These are phyloP conservation scores for Pelargonium citronellum DNA, from an alignment of 441 rosid species.

Conservation along the genomic window DNA sequence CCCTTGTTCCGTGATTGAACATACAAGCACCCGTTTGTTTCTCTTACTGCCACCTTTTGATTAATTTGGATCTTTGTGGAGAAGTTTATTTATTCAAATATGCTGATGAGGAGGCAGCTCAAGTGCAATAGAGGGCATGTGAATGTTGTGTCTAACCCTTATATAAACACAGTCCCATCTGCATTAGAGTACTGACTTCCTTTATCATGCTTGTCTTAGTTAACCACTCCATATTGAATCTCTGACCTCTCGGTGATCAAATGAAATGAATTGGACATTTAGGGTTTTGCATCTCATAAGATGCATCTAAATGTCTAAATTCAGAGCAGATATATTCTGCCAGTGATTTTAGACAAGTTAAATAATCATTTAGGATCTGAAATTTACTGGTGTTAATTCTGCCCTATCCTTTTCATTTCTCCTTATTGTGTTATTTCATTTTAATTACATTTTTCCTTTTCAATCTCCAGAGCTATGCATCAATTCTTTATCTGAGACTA, in stretches of 20 bases:
- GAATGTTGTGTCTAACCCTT: neutral
- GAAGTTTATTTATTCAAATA: neutral
- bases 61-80: too few relatives aligned
- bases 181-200: neutral
- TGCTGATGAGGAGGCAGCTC: neutral
- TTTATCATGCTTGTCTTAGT: neutral
- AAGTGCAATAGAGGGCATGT: neutral
- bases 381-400: neutral
- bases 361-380: too few relatives aligned
- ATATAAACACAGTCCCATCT: neutral
- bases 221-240: neutral
- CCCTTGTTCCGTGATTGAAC: neutral
- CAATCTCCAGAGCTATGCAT: constrained; percentile 65
- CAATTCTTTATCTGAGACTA: constrained; percentile 82
- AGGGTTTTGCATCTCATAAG: neutral
- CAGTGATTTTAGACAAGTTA: too few relatives aligned
- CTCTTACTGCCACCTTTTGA: neutral
- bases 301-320: neutral
- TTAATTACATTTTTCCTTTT: constrained; percentile 15
- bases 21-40: too few relatives aligned
- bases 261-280: neutral
- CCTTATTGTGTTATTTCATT: neutral
- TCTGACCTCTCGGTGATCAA: neutral
- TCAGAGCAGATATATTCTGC: neutral
- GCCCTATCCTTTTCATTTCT: neutral